Base-by-base conservation (phyloP, 2,329 filamentous ascomycete species). In the Microdochium paspali region DNA sequence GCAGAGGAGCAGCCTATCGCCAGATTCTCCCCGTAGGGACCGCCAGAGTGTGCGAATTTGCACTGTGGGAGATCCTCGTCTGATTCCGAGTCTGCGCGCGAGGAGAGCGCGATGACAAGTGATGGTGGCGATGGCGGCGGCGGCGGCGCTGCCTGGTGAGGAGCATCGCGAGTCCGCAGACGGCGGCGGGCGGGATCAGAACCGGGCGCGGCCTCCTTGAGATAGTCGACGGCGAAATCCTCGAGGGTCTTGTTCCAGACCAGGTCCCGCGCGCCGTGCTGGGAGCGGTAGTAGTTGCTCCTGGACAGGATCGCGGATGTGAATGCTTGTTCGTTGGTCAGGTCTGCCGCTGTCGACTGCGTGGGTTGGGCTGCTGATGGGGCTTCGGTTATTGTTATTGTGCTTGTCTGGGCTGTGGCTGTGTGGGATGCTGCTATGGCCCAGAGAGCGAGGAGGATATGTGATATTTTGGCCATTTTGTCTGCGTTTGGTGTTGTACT, bases 1-100 rank as follows among this genome's bases (percentile, higher is more conserved):
- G 74, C 76, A 57, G 84, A 80, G 0, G 68, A 52, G 59, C 80
- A 88, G 3, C 84, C 85, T 4, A 80, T 70, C 7, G 84, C 84
- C 3, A 90, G 73, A 63, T 90, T 90, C 66, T 90, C 86, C 56
- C 86, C 86, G 51, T 81, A 82, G 0, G 82, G 78, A 0, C 82
- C 81, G 47, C 73, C 73, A 52, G 69, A 77, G 65, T 84, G 80
- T 46, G 65, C 58, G 52, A 82, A 79, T 2, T 59, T 56, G 62
- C 76, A 77, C 35, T 40, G 35, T 18, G 35, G 35, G 35, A 21
- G 35, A 28, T 53, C 52, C 50, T 58, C 54, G 48, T 53, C 58
- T n/a, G n/a, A n/a, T n/a, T n/a, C n/a, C n/a, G n/a, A n/a, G n/a
- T n/a, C n/a, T n/a, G n/a, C n/a, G n/a, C n/a, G n/a, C n/a, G n/a